A percentile compares a stretch with the other conserved stretches of the same genome.
Evolutionary conservation across 345 rosid species (phyloP).

Genomic region (Citrus hindsii): DNA sequence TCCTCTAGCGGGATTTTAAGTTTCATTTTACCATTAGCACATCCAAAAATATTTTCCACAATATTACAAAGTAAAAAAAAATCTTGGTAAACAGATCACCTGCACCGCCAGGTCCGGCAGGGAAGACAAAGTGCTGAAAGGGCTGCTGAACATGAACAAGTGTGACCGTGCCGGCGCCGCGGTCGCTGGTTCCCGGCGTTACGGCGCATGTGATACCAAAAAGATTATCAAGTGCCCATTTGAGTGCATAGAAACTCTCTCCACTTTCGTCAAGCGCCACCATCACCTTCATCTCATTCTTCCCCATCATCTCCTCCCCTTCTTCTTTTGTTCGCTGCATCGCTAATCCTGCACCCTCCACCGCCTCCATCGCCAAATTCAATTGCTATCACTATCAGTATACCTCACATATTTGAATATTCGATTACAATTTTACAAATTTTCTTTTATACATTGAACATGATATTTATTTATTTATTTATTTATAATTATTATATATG

Average conservation of each 20-base stretch:
- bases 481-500: too few relatives aligned
- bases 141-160: slow-evolving; percentile 61
- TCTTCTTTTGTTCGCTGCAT: slow-evolving; percentile 14
- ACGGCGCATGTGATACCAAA: not conserved
- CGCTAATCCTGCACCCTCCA: slow-evolving; percentile 5
- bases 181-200: slow-evolving; percentile 21
- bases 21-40: not conserved
- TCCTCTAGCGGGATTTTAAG: not conserved
- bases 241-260: slow-evolving; percentile 58
- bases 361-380: not conserved
- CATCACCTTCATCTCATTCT: slow-evolving; percentile 44
- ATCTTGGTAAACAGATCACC: slow-evolving; percentile 7
- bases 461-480: not conserved
- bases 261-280: slow-evolving; percentile 66
- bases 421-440: not conserved
- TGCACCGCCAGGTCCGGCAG: slow-evolving; percentile 50
- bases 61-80: not conserved
- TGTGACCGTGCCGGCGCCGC: slow-evolving; percentile 29
- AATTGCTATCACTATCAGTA: not conserved
- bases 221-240: slow-evolving; percentile 53
- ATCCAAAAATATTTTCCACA: not conserved
- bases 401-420: not conserved
- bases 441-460: not conserved
- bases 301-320: slow-evolving; percentile 27
- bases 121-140: slow-evolving; percentile 30